A percentile compares a stretch with the other conserved stretches of the same genome.
Conservation (phyloP, 768 basidiomycete genomes). For the Lactifluus echinatus region DNA sequence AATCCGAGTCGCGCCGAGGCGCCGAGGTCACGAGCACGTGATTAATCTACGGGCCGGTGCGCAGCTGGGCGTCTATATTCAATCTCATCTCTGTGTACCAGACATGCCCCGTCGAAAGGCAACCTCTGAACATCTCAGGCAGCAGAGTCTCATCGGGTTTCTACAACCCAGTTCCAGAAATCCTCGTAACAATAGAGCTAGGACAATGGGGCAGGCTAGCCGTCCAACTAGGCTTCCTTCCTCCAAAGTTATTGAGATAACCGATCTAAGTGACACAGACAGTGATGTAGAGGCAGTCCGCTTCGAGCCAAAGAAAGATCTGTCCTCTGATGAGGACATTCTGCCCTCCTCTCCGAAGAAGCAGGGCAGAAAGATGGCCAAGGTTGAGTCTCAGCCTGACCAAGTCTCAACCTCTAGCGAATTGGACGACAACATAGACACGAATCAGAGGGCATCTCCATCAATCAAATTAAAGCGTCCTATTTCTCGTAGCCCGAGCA, state of each 20-base stretch:
- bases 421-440: constrained; percentile 3
- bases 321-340: constrained; percentile 18
- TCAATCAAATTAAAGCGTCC: neutral
- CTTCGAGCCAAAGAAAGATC: constrained; percentile 33
- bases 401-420: neutral
- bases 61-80: neutral
- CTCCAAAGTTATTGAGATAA: too few species aligned
- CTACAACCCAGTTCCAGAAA: neutral
- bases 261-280: neutral
- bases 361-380: constrained; percentile 18
- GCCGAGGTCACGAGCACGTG: neutral
- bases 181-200: neutral
- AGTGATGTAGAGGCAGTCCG: constrained; percentile 44
- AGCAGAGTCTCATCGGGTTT: constrained; percentile 6
- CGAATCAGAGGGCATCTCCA: neutral
- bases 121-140: neutral
- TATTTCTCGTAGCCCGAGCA: constrained; percentile 27
- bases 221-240: neutral
- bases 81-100: too few species aligned
- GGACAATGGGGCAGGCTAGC: neutral
- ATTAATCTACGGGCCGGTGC: neutral
- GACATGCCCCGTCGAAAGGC: constrained; percentile 8
- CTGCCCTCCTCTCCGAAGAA: constrained; percentile 22
- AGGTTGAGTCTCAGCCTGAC: neutral
- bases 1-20: neutral